phyloP scores from a whole-genome alignment of 1,139 yeast species.

The Scheffersomyces insectosa region DNA sequence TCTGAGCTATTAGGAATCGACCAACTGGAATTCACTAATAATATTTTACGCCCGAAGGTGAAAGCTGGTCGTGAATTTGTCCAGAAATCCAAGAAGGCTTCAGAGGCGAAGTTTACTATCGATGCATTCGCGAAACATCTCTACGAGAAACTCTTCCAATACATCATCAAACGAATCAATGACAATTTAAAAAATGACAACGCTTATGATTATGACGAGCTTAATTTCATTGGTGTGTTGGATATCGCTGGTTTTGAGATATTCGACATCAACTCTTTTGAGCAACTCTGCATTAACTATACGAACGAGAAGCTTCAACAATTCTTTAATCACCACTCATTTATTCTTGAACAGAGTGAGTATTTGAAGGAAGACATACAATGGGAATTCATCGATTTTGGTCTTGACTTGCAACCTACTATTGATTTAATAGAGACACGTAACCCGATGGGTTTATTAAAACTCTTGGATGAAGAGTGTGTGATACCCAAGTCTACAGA shows the following conservation, averaged over 20 bases:
- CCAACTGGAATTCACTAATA: conserved; percentile 53
- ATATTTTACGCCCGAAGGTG: conserved; percentile 75
- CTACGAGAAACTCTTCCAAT: conserved; percentile 82
- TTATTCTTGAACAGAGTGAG: conserved; percentile 94
- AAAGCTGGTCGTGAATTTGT: conserved; percentile 91
- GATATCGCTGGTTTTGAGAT: conserved; percentile 99
- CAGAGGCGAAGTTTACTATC: conserved; percentile 77
- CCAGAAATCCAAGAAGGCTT: conserved; percentile 73
- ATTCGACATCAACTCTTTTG: conserved; percentile 87
- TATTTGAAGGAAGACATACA: conserved; percentile 89
- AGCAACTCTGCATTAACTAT: conserved; percentile 93
- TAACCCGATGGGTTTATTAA: conserved; percentile 82
- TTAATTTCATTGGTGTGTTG: conserved; percentile 82
- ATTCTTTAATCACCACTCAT: conserved; percentile 96
- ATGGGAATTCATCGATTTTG: conserved; percentile 96
- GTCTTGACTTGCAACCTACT: conserved; percentile 94
- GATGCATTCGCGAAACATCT: conserved; percentile 88
- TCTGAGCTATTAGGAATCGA: conserved; percentile 68
- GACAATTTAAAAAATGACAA: conserved; percentile 49
- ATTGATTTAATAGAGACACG: conserved; percentile 84
- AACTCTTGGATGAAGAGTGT: conserved; percentile 91
- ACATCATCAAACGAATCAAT: conserved; percentile 76
- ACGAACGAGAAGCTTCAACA: conserved; percentile 97
- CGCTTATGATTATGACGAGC: conserved; percentile 19
- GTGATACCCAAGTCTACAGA: conserved; percentile 92